These are phyloP conservation scores for Salix brachista DNA, from an alignment of 345 rosid species.

Conservation along the genomic window DNA sequence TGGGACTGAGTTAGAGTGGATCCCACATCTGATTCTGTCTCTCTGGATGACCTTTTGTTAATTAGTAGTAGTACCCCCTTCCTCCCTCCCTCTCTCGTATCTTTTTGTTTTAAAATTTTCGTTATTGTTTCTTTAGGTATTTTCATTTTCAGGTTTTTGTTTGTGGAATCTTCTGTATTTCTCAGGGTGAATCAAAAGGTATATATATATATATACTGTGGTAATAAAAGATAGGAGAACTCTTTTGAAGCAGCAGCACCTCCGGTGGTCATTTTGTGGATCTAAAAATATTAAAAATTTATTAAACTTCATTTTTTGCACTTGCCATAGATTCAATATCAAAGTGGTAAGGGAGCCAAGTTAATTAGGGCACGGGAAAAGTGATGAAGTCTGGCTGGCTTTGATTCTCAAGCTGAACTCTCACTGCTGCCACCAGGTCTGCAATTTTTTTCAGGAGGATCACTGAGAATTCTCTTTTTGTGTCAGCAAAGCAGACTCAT, in stretches of 20 bases:
- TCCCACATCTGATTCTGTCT: not conserved
- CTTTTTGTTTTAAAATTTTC: not conserved
- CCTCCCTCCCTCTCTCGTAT: not conserved
- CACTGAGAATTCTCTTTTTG: not conserved
- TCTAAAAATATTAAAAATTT: not conserved
- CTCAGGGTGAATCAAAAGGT: constrained; percentile 1
- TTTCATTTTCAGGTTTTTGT: not conserved
- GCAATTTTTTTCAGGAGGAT: not conserved
- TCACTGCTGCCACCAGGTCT: not conserved
- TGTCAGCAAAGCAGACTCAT: not conserved
- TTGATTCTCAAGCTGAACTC: not conserved
- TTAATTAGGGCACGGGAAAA: not conserved
- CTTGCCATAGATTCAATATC: not conserved
- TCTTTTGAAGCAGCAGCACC: not conserved
- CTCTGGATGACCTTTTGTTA: not conserved
- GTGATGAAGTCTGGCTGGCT: not conserved
- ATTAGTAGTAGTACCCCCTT: too few relatives aligned
- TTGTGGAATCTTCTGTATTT: not conserved
- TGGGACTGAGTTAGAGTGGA: not conserved
- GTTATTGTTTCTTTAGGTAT: not conserved
- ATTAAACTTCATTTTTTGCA: not conserved
- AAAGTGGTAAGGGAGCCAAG: not conserved
- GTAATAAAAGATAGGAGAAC: not conserved
- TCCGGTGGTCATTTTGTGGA: not conserved
- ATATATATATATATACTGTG: not conserved